phyloP scores from a whole-genome alignment of 441 rosid species.

The Kokia cookei region DNA sequence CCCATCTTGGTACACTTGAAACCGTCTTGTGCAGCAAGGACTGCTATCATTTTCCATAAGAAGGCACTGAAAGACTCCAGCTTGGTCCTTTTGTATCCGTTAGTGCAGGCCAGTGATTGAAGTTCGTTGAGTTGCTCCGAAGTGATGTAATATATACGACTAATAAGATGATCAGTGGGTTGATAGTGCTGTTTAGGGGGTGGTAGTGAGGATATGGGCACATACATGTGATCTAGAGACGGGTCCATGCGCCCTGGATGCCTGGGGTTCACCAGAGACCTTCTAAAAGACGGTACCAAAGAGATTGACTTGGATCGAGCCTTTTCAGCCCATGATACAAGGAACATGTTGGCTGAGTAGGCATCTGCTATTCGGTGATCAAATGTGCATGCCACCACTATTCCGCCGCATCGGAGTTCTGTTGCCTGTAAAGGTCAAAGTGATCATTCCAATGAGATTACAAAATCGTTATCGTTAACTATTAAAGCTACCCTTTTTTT shows the following conservation, averaged over 20 bases:
- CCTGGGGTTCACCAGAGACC: constrained; percentile 66
- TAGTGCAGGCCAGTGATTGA: constrained; percentile 41
- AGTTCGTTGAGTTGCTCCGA: constrained; percentile 37
- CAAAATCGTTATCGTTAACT: not conserved
- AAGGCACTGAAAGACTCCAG: constrained; percentile 64
- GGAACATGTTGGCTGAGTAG: constrained; percentile 68
- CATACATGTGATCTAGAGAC: constrained; percentile 46
- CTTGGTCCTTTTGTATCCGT: constrained; percentile 36
- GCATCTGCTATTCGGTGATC: constrained; percentile 87
- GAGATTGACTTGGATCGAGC: constrained; percentile 41
- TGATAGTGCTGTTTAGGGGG: constrained; percentile 22
- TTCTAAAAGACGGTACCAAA: constrained; percentile 46
- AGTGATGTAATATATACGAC: constrained; percentile 55
- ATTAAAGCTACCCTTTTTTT: not conserved
- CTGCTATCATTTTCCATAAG: constrained; percentile 68
- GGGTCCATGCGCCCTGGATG: constrained; percentile 35
- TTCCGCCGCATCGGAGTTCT: constrained; percentile 59
- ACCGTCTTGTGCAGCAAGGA: constrained; percentile 14
- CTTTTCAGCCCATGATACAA: constrained; percentile 66
- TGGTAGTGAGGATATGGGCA: constrained; percentile 41
- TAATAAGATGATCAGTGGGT: constrained; percentile 27
- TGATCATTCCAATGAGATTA: not conserved
- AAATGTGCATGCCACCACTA: constrained; percentile 67
- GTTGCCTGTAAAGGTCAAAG: constrained; percentile 37
- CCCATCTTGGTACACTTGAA: constrained; percentile 42